Evolutionary conservation across 441 rosid genomes (phyloP).

Genomic region (Gossypium schwendimanii): DNA sequence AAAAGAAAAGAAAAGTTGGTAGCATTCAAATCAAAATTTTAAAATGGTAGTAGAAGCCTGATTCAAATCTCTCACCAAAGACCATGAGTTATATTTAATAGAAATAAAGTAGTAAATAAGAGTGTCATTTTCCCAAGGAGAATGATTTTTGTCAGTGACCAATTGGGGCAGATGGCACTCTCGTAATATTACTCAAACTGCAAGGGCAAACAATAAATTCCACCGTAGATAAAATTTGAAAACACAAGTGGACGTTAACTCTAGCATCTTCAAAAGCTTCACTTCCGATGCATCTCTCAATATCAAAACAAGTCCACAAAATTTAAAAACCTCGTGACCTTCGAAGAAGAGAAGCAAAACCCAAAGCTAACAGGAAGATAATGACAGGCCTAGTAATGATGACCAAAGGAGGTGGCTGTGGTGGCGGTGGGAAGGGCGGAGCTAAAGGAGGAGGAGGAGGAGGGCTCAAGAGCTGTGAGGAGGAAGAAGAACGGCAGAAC

Average conservation of each 20-base stretch:
- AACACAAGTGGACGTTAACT: constrained; percentile 9
- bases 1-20: too few species aligned
- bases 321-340: constrained; percentile 3
- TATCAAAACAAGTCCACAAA: neutral
- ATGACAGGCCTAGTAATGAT: constrained; percentile 79
- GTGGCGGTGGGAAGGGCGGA: constrained; percentile 20
- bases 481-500: constrained; percentile 62
- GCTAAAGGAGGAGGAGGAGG: constrained; percentile 20
- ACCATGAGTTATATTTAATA: too few species aligned
- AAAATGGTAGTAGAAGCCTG: too few species aligned
- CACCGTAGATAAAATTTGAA: neutral
- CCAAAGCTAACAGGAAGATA: neutral
- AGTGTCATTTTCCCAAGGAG: too few species aligned
- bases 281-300: neutral
- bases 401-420: constrained; percentile 60
- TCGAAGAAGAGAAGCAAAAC: neutral
- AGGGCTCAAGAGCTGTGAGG: constrained; percentile 19
- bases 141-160: too few species aligned
- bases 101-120: too few species aligned
- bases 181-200: neutral
- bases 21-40: too few species aligned
- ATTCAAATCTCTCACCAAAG: too few species aligned
- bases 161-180: neutral
- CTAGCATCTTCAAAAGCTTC: neutral
- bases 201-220: neutral